A percentile compares a stretch with the other conserved stretches of the same genome.
These are phyloP conservation scores for Casuarina glauca DNA, from an alignment of 306 rosid genomes.

Conservation along the genomic window DNA sequence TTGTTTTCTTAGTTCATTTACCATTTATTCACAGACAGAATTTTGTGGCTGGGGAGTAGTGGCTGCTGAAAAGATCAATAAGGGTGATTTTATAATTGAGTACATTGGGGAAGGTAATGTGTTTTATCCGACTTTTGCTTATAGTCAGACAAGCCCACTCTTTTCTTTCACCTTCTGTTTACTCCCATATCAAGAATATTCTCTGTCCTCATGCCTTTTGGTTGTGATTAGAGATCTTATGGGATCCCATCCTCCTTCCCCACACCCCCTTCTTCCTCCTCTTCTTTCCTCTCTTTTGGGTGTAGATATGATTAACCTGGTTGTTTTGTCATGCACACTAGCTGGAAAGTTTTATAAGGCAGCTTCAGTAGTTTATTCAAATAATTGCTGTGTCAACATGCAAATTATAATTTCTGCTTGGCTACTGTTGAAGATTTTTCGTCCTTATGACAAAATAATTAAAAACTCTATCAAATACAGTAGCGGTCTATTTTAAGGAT, in stretches of 20 bases:
- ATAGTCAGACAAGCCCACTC: slow-evolving; percentile 2
- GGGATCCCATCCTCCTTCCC: too few relatives aligned
- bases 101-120: slow-evolving; percentile 90
- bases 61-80: slow-evolving; percentile 65
- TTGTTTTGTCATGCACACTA: neutral
- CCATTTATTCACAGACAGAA: slow-evolving; percentile 58
- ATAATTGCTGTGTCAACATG: neutral
- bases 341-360: neutral
- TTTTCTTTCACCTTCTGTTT: slow-evolving; percentile 4
- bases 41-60: slow-evolving; percentile 98
- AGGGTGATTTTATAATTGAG: slow-evolving; percentile 79
- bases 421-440: neutral
- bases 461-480: neutral
- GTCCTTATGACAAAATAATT: neutral
- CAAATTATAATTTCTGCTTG: neutral
- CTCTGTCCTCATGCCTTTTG: neutral
- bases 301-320: too few relatives aligned
- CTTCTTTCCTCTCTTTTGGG: neutral
- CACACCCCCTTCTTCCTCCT: too few relatives aligned
- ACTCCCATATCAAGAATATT: neutral
- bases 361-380: neutral
- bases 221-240: neutral
- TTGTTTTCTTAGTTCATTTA: slow-evolving; percentile 1
- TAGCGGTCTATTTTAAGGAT: neutral
- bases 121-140: slow-evolving; percentile 15